Base-by-base conservation (phyloP, 2,329 filamentous ascomycete species). In the Zarea fungicola region DNA sequence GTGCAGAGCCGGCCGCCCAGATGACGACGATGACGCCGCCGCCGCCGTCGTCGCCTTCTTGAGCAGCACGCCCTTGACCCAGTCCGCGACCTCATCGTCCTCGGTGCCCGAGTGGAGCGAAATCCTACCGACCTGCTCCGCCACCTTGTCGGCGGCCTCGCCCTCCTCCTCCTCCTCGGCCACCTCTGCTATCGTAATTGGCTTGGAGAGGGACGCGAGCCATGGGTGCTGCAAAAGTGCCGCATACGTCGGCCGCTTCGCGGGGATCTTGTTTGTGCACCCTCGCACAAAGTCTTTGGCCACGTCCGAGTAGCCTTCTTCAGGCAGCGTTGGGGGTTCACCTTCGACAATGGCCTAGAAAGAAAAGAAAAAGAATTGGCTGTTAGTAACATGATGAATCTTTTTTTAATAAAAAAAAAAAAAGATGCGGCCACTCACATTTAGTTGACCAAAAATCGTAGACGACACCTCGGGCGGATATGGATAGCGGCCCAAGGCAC, bases 391-490 rank as follows among this genome's bases (percentile, higher is more conserved):
- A 21, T 22, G 14, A 16, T 48, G 13, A 8, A 34, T n/a, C n/a
- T n/a, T n/a, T n/a, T n/a, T n/a, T n/a, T 21, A 18, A 43, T n/a
- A 45, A 42, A 25, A 9, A 26, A 13, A 26, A 6, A 10, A 48
- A 41, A 22, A 23, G 16, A 10, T 13, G 21, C 21, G 14, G 16
- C n/a, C n/a, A 83, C 91, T 83, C 77, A 97, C 93, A 60, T 87
- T 95, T 28, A 99, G 75, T 65, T 99, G 93, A 61, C 89, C 95
- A 74, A 99, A 97, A 57, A 99, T 99, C 62, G 96, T 97, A 65
- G 92, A 93, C 56, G 95, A 97, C 2, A 95, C 93, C 66, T 99
- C 93, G 0, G 93, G 92, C 5, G 93, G 92, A 61, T 99, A 99
- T 1, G 93, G 93, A 66, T 99, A 99, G 58, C 85, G 80, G 39